Base-by-base conservation (phyloP, 805 yeast genomes). In the Candida insectorum region DNA sequence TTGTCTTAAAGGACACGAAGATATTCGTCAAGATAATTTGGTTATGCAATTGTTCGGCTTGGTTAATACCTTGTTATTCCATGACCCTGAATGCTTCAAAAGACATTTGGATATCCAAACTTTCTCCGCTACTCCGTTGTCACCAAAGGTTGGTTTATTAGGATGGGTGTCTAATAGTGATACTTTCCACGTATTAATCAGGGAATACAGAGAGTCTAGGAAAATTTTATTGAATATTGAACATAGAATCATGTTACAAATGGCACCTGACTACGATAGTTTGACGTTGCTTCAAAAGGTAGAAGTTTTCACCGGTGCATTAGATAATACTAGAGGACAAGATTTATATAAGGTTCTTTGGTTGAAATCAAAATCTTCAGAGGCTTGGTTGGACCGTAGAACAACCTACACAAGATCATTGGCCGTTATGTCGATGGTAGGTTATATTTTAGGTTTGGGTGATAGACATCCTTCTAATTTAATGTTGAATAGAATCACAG, bases 391-490 rank as follows among this genome's bases (percentile, higher is more conserved):
- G 24, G 97, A 93, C 54, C 77, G 99, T 48, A 79, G 99, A 56
- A 91, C 97, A 0, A 89, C 95, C 2, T 93, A 93, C 53, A 91
- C 97, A 0, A 71, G 98, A 37, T 93, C 97, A 0, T 68, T 93
- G 44, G 98, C 98, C 0, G 96, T 87, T 4, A 94, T 93, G 97
- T 91, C 97, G 0, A 93, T 93, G 96, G 96, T 84, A 26, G 99
- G 99, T 2, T 93, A 93, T 56, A 91, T 93, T 34, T 69, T 93
- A 16, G 99, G 99, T 10, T 70, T 93, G 14, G 99, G 99, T 40
- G 99, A 93, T 57, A 77, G 99, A 41, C 99, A 93, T 60, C 98
- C 98, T 17, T 86, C 97, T 19, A 93, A 93, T 53, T 72, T 93
- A 61, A 86, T 93, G 97, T 75, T 93, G 61, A 95, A 91, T 57